phyloP scores from a whole-genome alignment of 2,329 filamentous ascomycete species.

The Achaetomium macrosporum region DNA sequence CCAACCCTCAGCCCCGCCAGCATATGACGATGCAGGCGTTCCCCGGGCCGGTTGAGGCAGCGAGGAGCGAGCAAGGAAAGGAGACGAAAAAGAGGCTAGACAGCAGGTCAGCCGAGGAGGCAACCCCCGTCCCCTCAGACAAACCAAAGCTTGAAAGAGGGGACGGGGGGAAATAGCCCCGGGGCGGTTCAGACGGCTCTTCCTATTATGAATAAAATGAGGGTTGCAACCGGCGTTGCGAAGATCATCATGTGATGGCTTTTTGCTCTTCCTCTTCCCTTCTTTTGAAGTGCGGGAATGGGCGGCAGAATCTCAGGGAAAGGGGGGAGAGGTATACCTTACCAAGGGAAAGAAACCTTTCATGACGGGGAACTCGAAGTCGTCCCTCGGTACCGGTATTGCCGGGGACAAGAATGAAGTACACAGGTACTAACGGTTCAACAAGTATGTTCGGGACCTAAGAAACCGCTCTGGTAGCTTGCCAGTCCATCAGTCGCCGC shows the following conservation, averaged over 20 bases:
- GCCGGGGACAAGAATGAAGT: no score
- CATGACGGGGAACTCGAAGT: no score
- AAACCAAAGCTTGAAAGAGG: not conserved
- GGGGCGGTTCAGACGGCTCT: conserved; percentile 38
- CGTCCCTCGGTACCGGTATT: no score
- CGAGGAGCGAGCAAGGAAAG: conserved; percentile 10
- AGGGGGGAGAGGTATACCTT: not conserved
- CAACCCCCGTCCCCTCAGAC: not conserved
- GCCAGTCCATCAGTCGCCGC: not conserved
- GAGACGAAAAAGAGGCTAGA: conserved; percentile 6
- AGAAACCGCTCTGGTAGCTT: not conserved
- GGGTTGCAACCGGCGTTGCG: conserved; percentile 32
- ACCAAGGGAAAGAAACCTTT: no score
- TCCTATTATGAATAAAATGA: conserved; percentile 30
- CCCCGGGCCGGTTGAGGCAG: conserved; percentile 1
- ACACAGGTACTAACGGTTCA: not conserved
- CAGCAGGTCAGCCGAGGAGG: conserved; percentile 9
- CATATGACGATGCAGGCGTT: conserved; percentile 34
- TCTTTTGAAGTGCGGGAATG: not conserved
- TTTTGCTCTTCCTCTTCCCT: not conserved
- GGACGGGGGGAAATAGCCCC: conserved; percentile 8
- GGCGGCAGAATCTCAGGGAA: no score
- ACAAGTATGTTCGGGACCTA: not conserved
- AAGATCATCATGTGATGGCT: conserved; percentile 32
- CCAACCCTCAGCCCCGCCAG: conserved; percentile 24